phyloP scores from a whole-genome alignment of 2,329 filamentous ascomycete genomes.

The Juglanconis oblonga region DNA sequence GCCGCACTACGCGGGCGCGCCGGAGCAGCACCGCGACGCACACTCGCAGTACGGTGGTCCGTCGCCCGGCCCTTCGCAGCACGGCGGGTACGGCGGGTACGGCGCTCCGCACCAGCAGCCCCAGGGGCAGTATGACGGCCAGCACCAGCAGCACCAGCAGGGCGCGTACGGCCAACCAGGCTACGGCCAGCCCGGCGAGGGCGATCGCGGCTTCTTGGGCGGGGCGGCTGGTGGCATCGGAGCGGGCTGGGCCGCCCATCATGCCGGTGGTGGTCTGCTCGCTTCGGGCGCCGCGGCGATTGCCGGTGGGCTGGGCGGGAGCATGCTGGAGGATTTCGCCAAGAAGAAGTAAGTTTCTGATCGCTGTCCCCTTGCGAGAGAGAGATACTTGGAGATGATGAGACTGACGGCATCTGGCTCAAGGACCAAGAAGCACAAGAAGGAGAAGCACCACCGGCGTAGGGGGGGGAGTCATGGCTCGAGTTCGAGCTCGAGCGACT shows the following conservation, averaged over 20 bases:
- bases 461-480: constrained; percentile 9
- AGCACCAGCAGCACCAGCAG: constrained; percentile 10
- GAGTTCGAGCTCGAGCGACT: constrained; percentile 6
- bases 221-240: constrained; percentile 51
- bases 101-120: constrained; percentile 19
- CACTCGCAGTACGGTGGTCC: not conserved
- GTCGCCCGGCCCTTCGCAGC: constrained; percentile 5
- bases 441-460: constrained; percentile 12
- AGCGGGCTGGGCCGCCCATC: constrained; percentile 53
- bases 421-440: constrained; percentile 16
- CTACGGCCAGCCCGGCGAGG: constrained; percentile 26
- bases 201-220: constrained; percentile 55
- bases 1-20: not conserved
- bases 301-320: constrained; percentile 54
- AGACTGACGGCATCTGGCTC: not conserved
- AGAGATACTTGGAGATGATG: not conserved
- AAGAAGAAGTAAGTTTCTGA: constrained; percentile 42
- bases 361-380: too few species aligned
- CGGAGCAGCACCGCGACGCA: constrained; percentile 24
- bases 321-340: constrained; percentile 38
- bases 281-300: constrained; percentile 49
- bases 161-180: not conserved
- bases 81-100: constrained; percentile 13
- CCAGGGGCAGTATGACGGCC: constrained; percentile 18
- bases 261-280: constrained; percentile 42